A percentile compares a stretch with the other conserved stretches of the same genome.
Conservation (phyloP, 2,329 filamentous ascomycete species). For the Aspergillus ustus region DNA sequence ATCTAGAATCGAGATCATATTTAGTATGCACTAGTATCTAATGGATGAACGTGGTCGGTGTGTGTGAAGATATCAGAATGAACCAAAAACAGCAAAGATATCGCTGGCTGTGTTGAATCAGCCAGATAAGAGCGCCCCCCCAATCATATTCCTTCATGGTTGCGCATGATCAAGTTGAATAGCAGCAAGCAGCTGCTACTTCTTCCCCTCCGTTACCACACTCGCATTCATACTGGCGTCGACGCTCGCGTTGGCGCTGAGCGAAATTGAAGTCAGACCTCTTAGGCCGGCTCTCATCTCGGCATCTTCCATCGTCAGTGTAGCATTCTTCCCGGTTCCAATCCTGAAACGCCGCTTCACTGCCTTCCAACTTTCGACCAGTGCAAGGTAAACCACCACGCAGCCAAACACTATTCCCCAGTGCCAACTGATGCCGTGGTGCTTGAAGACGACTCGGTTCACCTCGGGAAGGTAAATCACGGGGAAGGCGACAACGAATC, state of each 20-base stretch:
- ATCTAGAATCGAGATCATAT: neutral
- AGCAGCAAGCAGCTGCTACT: neutral
- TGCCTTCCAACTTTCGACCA: conserved; percentile 70
- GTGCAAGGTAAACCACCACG: conserved; percentile 62
- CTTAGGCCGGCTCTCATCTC: conserved; percentile 36
- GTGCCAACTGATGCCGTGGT: conserved; percentile 68
- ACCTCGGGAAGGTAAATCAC: conserved; percentile 70
- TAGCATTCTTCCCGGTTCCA: conserved; percentile 38
- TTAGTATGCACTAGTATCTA: neutral
- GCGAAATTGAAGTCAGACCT: conserved; percentile 24
- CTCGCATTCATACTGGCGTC: conserved; percentile 32
- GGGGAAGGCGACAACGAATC: conserved; percentile 60
- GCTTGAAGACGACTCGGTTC: conserved; percentile 68
- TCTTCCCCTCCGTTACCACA: conserved; percentile 28
- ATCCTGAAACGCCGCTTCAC: conserved; percentile 56
- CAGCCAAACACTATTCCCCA: conserved; percentile 70
- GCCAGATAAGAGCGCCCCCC: neutral
- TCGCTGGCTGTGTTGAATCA: conserved; percentile 22
- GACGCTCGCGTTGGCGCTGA: conserved; percentile 35
- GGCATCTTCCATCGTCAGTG: conserved; percentile 38
- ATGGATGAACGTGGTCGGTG: conserved; percentile 9
- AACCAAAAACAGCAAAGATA: conserved; percentile 14
- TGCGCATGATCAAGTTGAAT: conserved; percentile 12
- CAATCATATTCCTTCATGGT: conserved; percentile 8
- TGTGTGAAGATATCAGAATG: neutral